Evolutionary conservation across 1,284 basidiomycete species (phyloP).

Genomic region (Exobasidium rhododendri): DNA sequence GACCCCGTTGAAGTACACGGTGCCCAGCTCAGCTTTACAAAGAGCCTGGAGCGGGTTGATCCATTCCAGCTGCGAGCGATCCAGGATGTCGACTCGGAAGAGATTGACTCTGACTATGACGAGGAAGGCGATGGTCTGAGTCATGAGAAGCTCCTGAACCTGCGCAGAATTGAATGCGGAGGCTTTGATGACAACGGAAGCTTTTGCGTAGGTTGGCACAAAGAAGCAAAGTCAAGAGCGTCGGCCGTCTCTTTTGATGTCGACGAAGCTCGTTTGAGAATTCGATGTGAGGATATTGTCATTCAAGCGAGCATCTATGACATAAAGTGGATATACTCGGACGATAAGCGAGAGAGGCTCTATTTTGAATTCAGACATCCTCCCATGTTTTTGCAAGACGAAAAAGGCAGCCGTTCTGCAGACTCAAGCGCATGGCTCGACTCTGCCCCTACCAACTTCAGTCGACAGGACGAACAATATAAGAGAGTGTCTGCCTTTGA

Average conservation of each 20-base stretch:
- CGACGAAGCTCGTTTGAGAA: not conserved
- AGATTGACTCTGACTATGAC: not conserved
- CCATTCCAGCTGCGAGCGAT: not conserved
- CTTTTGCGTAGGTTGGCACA: conserved; percentile 1
- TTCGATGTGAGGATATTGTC: conserved; percentile 7
- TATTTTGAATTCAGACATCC: conserved; percentile 2
- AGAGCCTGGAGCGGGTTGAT: not conserved
- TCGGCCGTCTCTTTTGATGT: conserved; percentile 4
- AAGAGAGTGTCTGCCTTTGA: conserved; percentile 3
- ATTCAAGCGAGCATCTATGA: conserved; percentile 6
- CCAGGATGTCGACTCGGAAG: not conserved
- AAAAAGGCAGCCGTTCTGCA: not conserved
- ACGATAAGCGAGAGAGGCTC: not conserved
- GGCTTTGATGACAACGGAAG: not conserved
- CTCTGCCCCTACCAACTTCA: not conserved
- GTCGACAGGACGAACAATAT: not conserved
- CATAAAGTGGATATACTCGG: not conserved
- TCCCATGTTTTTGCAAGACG: conserved; percentile 1
- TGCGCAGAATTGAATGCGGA: not conserved
- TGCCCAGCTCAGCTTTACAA: not conserved
- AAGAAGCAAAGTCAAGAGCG: not conserved
- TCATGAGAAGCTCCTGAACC: not conserved
- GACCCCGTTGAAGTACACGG: not conserved
- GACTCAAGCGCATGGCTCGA: not conserved
- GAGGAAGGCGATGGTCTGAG: not conserved